A percentile compares a stretch with the other conserved stretches of the same genome.
Conservation (phyloP, 495 filamentous ascomycete genomes). For the Symbiotaphrina buchneri region DNA sequence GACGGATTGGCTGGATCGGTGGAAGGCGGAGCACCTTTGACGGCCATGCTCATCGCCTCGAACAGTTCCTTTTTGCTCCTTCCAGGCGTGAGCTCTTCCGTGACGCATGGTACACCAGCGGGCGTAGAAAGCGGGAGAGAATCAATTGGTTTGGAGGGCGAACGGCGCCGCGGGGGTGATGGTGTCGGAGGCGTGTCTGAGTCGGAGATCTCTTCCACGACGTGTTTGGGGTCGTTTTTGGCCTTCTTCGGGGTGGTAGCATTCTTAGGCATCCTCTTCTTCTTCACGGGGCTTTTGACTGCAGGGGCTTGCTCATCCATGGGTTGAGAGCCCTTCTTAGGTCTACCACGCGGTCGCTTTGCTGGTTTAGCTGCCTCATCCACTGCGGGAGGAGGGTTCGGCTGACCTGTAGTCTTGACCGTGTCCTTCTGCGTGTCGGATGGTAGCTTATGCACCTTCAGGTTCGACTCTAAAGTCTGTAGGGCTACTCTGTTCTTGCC, state of each 20-base stretch:
- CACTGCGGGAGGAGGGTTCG: no score
- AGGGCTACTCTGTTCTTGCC: constrained; percentile 14
- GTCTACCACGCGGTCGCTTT: constrained; percentile 16
- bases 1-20: constrained; percentile 26
- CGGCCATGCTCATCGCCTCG: no score
- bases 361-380: no score
- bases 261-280: constrained; percentile 7
- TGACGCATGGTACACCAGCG: no score
- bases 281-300: constrained; percentile 6
- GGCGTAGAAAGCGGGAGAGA: no score
- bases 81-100: no score
- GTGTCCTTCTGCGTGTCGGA: no score
- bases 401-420: no score
- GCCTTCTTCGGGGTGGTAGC: constrained; percentile 4
- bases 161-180: constrained; percentile 14
- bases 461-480: constrained; percentile 4
- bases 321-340: constrained; percentile 6
- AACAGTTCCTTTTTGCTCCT: no score
- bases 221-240: constrained; percentile 9
- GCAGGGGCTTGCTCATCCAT: neutral
- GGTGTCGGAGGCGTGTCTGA: constrained; percentile 27
- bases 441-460: no score
- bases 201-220: constrained; percentile 48
- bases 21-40: constrained; percentile 26
- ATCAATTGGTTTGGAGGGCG: no score